Conservation (phyloP, 176 grass and related monocot genomes). For the Rhynchospora breviuscula region DNA sequence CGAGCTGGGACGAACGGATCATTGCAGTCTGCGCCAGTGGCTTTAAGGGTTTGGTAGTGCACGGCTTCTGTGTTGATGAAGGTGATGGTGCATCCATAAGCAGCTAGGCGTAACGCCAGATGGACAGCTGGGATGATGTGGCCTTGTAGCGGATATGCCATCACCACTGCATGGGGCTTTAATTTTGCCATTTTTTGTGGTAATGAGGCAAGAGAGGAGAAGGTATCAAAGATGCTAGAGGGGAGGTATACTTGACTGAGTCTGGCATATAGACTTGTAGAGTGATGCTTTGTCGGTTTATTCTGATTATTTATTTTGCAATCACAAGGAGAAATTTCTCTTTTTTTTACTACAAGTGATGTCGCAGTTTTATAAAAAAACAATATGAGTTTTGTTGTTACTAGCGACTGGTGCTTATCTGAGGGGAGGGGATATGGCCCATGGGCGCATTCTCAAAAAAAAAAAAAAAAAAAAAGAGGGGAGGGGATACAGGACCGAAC, state of each 20-base stretch:
- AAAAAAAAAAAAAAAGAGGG: too few relatives aligned
- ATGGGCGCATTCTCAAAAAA: too few relatives aligned
- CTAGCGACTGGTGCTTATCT: background rate
- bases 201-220: background rate
- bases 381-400: background rate
- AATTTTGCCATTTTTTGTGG: conserved; percentile 8
- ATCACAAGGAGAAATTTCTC: background rate
- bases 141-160: conserved; percentile 54
- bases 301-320: background rate
- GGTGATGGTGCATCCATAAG: conserved; percentile 44
- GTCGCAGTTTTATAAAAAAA: background rate
- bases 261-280: background rate
- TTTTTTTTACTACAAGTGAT: background rate
- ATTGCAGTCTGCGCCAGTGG: background rate
- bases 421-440: too few relatives aligned
- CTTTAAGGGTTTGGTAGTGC: conserved; percentile 36
- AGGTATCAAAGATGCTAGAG: background rate
- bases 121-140: conserved; percentile 64
- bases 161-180: conserved; percentile 55
- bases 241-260: background rate
- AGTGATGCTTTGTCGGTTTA: background rate
- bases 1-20: conserved; percentile 34
- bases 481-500: background rate
- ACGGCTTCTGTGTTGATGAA: conserved; percentile 64
- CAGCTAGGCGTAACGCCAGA: conserved; percentile 38